Base-by-base conservation (phyloP, 371 early-diverging fungal genomes). In the Sporodiniella umbellata region DNA sequence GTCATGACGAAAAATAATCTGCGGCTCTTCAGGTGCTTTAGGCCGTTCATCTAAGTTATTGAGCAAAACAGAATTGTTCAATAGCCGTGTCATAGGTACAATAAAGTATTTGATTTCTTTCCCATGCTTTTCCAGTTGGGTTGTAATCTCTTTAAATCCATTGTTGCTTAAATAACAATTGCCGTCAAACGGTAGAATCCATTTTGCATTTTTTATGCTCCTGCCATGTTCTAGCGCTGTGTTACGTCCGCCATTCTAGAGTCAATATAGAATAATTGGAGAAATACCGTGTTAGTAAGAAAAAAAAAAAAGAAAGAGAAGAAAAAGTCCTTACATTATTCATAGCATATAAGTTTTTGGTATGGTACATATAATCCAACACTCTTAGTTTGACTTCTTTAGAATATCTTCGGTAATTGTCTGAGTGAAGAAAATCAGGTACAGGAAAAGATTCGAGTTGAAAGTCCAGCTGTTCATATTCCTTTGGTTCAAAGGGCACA, bases 111-210 rank as follows among this genome's bases (percentile, higher is more conserved):
- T 80, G 38, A 68, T 71, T 1, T 70, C 58, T 2, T 76, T 61
- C 12, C 81, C 83, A 51, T 76, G 60, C 28, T 59, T 53, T 18
- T 69, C 72, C 12, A 82, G 62, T 17, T 81, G 78, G n/a, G 64
- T 53, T 42, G 63, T 70, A 43, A 87, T 85, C 31, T 86, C 85
- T n/a, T 56, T 52, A 53, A 81, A 84, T 1, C 75, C 84, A 24
- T 78, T 77, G 24, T 59, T 48, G 40, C 84, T 83, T 38, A 87
- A 43, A 52, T 80, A 87, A 38, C 81, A 82, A 48, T 87, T 87
- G 4, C 87, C 87, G 48, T 87, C 87, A 59, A 85, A 86, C 15
- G 85, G 81, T 68, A 87, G 72, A 44, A 84, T 81, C 86, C 86
- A 85, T 24, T 72, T 68, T 12, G 79, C 79, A 55, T 81, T 72